Evolutionary conservation across 306 rosid species (phyloP).

Genomic region (Alnus rubra): DNA sequence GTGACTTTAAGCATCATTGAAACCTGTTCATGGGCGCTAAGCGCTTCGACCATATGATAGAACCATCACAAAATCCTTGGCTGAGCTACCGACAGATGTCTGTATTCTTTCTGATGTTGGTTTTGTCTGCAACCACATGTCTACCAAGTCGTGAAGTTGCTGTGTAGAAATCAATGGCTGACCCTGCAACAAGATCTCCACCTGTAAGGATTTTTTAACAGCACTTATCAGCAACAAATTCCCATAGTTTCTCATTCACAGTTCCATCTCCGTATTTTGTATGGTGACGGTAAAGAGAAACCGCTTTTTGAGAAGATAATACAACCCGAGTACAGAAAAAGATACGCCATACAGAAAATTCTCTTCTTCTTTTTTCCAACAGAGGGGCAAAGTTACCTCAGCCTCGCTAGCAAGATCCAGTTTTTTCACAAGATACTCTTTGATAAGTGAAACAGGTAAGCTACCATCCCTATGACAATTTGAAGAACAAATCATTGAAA

Average conservation of each 20-base stretch:
- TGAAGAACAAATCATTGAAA: constrained; percentile 6
- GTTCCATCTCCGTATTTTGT: not conserved
- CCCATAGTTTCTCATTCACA: not conserved
- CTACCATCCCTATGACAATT: constrained; percentile 46
- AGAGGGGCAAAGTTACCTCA: constrained; percentile 50
- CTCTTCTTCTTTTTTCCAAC: not conserved
- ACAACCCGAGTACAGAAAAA: not conserved
- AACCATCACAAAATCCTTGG: constrained; percentile 63
- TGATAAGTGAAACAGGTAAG: constrained; percentile 46
- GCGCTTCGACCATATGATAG: constrained; percentile 49
- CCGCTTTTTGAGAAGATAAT: not conserved
- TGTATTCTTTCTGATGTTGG: constrained; percentile 31
- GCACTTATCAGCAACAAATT: not conserved
- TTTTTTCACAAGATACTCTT: constrained; percentile 49
- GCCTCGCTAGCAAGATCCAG: constrained; percentile 55
- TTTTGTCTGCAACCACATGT: constrained; percentile 48
- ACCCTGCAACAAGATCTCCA: constrained; percentile 52
- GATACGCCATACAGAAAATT: not conserved
- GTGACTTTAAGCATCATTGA: not conserved
- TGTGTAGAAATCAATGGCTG: constrained; percentile 42
- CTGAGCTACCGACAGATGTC: constrained; percentile 51
- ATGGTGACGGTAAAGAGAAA: not conserved
- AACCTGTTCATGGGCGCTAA: not conserved
- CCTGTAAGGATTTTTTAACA: constrained; percentile 35
- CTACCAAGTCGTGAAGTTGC: constrained; percentile 43